A percentile compares a stretch with the other conserved stretches of the same genome.
Conservation (phyloP, 495 filamentous ascomycete species). For the Ramalina peruviana region DNA sequence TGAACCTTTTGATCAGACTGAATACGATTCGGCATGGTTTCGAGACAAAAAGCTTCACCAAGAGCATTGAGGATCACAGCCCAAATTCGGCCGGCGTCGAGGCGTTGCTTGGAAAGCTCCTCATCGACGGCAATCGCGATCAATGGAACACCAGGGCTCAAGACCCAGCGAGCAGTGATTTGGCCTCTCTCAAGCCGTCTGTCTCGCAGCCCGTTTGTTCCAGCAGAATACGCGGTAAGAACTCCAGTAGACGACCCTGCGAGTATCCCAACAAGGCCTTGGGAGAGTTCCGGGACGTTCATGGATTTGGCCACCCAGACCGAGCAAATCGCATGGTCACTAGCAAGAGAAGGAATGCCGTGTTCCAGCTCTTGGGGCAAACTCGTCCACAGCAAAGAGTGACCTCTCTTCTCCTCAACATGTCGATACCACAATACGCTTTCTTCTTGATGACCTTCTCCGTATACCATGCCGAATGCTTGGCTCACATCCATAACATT, state of each 20-base stretch:
- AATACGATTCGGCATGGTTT: constrained; percentile 42
- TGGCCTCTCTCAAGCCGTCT: constrained; percentile 57
- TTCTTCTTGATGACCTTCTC: constrained; percentile 72
- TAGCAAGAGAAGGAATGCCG: constrained; percentile 61
- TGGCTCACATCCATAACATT: constrained; percentile 87
- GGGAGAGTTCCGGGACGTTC: constrained; percentile 52
- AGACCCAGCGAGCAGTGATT: constrained; percentile 70
- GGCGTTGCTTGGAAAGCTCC: constrained; percentile 52
- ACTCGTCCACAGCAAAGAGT: constrained; percentile 45
- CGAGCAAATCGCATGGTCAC: constrained; percentile 42
- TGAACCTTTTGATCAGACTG: constrained; percentile 19
- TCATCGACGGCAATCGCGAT: constrained; percentile 78
- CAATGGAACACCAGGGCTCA: constrained; percentile 88
- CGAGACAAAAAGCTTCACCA: constrained; percentile 80
- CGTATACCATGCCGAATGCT: constrained; percentile 66
- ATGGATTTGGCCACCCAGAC: constrained; percentile 88
- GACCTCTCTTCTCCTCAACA: constrained; percentile 63
- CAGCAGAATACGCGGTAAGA: constrained; percentile 70
- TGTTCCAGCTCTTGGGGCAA: constrained; percentile 34
- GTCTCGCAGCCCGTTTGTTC: constrained; percentile 49
- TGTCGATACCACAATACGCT: constrained; percentile 56
- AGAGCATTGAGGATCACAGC: constrained; percentile 80
- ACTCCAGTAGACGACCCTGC: constrained; percentile 75
- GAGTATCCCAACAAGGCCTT: constrained; percentile 69
- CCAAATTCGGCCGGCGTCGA: constrained; percentile 61